Conservation (phyloP, 164 flowering plant species). For the Chloranthus sessilifolius region DNA sequence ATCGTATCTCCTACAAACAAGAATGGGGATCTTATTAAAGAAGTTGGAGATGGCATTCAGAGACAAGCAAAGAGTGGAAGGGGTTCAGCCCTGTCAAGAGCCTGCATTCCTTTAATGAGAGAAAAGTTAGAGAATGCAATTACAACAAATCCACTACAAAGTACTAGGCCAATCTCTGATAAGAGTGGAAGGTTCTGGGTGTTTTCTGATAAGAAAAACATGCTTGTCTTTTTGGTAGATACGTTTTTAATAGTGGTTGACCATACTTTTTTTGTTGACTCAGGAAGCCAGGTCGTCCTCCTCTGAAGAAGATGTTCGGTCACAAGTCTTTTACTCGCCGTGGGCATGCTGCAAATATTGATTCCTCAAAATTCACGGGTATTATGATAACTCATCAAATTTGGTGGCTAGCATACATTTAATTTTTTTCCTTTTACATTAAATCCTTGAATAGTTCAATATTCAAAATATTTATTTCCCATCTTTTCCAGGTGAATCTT, state of each 20-base stretch:
- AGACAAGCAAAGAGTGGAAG: constrained; percentile 86
- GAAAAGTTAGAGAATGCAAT: constrained; percentile 54
- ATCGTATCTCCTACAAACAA: constrained; percentile 38
- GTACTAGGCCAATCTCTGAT: constrained; percentile 39
- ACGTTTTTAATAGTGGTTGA: neutral
- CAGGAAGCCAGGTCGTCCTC: constrained; percentile 83
- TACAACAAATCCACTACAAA: constrained; percentile 47
- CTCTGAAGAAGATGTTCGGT: constrained; percentile 59
- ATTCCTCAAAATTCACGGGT: constrained; percentile 59
- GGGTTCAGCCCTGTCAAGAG: constrained; percentile 45
- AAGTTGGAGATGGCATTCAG: constrained; percentile 65
- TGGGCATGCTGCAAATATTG: constrained; percentile 32
- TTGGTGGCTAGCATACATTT: too few species aligned
- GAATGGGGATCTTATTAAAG: constrained; percentile 40
- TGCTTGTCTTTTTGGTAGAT: neutral
- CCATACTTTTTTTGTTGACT: constrained; percentile 2
- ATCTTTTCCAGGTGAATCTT: constrained; percentile 24
- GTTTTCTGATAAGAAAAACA: neutral
- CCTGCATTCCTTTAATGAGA: constrained; percentile 33
- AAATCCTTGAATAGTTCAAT: too few species aligned
- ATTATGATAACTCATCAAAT: constrained; percentile 5
- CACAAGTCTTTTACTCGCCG: constrained; percentile 54
- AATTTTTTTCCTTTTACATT: neutral
- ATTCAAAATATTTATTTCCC: neutral
- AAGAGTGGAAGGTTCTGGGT: constrained; percentile 64